Evolutionary conservation across 495 filamentous ascomycete species (phyloP), one percentile per base, ranked within the genome.

Genomic region (Penicillium argentinense): DNA sequence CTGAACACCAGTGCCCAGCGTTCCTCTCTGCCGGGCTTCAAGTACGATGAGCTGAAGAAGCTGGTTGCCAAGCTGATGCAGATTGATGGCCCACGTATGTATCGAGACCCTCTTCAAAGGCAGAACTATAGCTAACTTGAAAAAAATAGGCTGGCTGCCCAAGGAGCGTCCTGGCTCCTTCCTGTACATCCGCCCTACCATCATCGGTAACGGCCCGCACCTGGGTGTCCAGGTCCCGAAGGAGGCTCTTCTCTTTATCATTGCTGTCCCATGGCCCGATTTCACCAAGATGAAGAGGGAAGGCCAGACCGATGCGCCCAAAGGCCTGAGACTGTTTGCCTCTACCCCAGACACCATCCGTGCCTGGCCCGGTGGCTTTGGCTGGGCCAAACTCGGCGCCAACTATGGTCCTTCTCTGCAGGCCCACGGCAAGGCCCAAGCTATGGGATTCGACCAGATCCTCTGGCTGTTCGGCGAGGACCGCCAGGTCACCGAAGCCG

Each of bases 281-380:
- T 72, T 77, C 28, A 59, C 71, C 11, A 62, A 71, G 54, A 50
- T 57, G 40, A 66, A 57, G 56, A 62, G 62, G 52, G 42, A 57
- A 27, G 53, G 57, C 22, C 23, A 54, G 12, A 47, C 54, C 6
- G 52, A 47, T 23, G 37, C 51, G 13, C 38, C 52, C 28, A 72
- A 72, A 36, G 87, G 86, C 19, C 73, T 96, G 72, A 84, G 79
- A 56, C 82, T 97, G 19, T 81, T 92, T 51, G 91, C 89, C 3
- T 86, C 81, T 32, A 68, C 73, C 28, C 83, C 89, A 37, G 84
- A 93, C 61, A 85, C 80, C 66, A 80, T 93, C 44, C 84, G 91
- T 34, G 91, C 91, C 12, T 96, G 91, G 91, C 91, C 91, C 21
- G 91, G 91, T 28, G 91, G 91, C 21, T 93, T 92, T 59, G 90